Evolutionary conservation across 169 alveolate species (phyloP), one percentile per base, ranked within the genome.

Genomic region (Eimeria necatrix): DNA sequence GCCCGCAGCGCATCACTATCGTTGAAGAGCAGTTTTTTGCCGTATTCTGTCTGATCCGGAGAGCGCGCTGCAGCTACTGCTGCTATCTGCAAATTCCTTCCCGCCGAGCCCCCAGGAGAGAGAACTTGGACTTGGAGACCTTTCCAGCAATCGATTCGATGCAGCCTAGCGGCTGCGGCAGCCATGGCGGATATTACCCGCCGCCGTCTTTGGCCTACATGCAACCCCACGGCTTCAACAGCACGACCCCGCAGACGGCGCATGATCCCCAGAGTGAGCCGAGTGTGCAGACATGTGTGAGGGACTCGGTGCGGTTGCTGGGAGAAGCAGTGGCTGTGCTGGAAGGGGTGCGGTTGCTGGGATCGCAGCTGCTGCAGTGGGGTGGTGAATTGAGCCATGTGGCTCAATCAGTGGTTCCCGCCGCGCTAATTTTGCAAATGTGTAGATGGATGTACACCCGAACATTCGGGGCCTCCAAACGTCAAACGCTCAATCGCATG

Each of bases 291-390:
- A 68, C 46, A 68, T 68, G 80, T 9, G 46, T 87, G 53, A 83
- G 84, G 4, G 93, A 87, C 49, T 64, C 73, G 5, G 83, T 87
- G 20, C 81, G 73, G n/a, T 22, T 87, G 4, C 51, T 87, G 24
- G 93, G 93, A 4, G 93, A 87, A 46, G 73, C 83, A 12, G 93
- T 87, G 61, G 93, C 93, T 10, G 93, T 87, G 24, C 68, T 87
- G 26, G 93, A 87, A 70, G 81, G 93, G 0, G 61, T 87, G 68
- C 81, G 93, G 51, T 52, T 87, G 18, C 52, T 87, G 81, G 64
- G 71, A 4, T 46, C 73, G 85, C 93, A 87, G 84, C 84, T 87
- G 46, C 14, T 87, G 49, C 93, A 87, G 61, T 87, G 93, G 93
- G 93, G 84, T 2, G 93, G 93, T 0, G 93, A 87, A 26, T 53